Base-by-base conservation (phyloP, 2,329 filamentous ascomycete species). In the Clonostachys byssicola region DNA sequence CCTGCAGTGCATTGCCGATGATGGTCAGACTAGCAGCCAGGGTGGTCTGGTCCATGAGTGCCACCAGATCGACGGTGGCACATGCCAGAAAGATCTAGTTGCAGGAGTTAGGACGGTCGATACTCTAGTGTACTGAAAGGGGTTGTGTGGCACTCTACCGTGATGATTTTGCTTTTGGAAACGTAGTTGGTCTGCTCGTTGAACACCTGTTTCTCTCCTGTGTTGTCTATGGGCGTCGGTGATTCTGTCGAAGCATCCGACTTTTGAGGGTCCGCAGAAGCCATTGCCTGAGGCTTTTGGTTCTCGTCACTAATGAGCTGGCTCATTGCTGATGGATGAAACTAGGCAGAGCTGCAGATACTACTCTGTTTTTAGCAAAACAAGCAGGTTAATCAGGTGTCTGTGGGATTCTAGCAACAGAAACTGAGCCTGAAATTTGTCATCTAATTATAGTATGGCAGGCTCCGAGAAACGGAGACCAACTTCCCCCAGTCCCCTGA, bases 151-250 rank as follows among this genome's bases (percentile, higher is more conserved):
- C 14, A 6, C 2, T 55, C 49, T 59, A 77, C 75, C n/a, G 68
- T 78, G 52, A 79, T 72, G 43, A 80, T 78, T 2, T 65, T 75
- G 20, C 65, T 64, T 44, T 55, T 68, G 5, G 75, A 72, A 4
- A 79, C 74, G 63, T 78, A 80, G 51, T 78, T 77, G 14, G 76
- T 79, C 56, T 80, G 76, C 52, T 80, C 76, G 40, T 76, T 79
- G 60, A 80, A 78, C 18, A 63, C 58, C 42, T 64, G 59, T 10
- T 36, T 35, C 33, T 58, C 59, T 5, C 44, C 47, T 18, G 7
- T 39, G 10, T 7, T 39, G 14, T 39, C 36, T n/a, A 2, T 30
- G 23, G 23, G 3, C 3, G 23, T 30, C 23, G 36, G 36, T 39
- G 36, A n/a, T 39, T n/a, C 36, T 5, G 17, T 39, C 17, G 36